Base-by-base conservation (phyloP, 306 rosid species). In the Albizia julibrissin region DNA sequence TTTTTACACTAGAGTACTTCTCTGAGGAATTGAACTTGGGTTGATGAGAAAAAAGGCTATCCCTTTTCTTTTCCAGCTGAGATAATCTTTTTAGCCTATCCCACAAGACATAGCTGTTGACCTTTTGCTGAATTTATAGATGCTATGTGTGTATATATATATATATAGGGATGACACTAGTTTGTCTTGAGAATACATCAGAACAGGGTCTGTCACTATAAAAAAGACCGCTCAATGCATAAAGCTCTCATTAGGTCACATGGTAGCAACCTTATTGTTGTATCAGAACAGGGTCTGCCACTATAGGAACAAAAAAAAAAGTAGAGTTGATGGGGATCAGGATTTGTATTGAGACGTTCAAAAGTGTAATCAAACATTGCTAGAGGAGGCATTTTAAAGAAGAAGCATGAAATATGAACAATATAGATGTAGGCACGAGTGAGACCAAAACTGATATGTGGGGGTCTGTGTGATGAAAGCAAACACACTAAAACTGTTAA, bases 401-500 rank as follows among this genome's bases (percentile, higher is more conserved):
- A 47, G 82, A 78, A 77, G 79, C 75, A 79, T 52, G 81, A 78
- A 70, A 78, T 27, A 58, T 74, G 81, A 80, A 86, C 75, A 76
- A 66, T 47, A 37, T 79, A 86, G 74, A 84, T 84, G 82, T 80
- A 78, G 83, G 86, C 75, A 77, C 75, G 56, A 86, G 83, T 80
- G 86, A 79, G 89, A 86, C 88, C 84, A 69, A 37, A 80, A 73
- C 75, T 37, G 78, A 74, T 71, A 22, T 42, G 84, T 52, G 87
- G 79, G 89, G 86, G 81, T 88, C 87, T 89, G 9, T 76, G 84
- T 78, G 83, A 70, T 84, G 82, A 54, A 37, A 84, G 83, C 83
- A 86, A 75, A 37, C 40, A 37, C 86, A 86, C 64, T 52, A 65
- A 47, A 50, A 24, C 67, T 22, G 66, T 31, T 68, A 68, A 67